Evolutionary conservation across 2,329 filamentous ascomycete genomes (phyloP).

Genomic region (Neurospora sp.): DNA sequence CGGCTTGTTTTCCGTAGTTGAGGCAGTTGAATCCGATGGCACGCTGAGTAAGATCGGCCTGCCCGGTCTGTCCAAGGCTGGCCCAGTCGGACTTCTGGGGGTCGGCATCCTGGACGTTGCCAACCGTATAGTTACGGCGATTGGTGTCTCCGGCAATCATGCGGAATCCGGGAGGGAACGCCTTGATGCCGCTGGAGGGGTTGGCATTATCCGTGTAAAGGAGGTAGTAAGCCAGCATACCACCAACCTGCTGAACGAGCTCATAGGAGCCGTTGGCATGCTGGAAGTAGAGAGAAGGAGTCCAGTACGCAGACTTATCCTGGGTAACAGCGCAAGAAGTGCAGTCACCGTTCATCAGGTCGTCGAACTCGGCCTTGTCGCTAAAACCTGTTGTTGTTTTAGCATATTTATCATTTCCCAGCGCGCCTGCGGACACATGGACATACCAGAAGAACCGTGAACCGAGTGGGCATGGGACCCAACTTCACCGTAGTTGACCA

Average conservation of each 20-base stretch:
- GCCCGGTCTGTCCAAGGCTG: conserved; percentile 50
- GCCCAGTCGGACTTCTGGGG: conserved; percentile 62
- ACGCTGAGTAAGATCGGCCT: conserved; percentile 64
- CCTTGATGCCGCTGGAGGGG: conserved; percentile 43
- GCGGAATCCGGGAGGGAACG: conserved; percentile 68
- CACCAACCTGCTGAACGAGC: conserved; percentile 64
- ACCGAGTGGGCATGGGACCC: conserved; percentile 64
- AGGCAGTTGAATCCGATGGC: conserved; percentile 93
- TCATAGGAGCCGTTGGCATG: conserved; percentile 57
- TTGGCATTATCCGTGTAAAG: conserved; percentile 36
- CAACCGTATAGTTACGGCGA: conserved; percentile 60
- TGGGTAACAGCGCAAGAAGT: conserved; percentile 72
- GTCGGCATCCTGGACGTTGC: conserved; percentile 55
- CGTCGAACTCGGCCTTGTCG: conserved; percentile 42
- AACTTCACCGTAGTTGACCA: conserved; percentile 52
- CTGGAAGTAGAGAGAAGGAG: conserved; percentile 68
- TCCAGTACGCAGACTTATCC: conserved; percentile 87
- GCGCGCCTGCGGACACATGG: background rate
- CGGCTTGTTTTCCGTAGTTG: conserved; percentile 59
- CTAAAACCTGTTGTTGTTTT: conserved; percentile 48
- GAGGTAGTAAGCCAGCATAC: conserved; percentile 89
- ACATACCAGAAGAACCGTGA: conserved; percentile 67
- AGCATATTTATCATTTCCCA: background rate
- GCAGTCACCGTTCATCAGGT: conserved; percentile 55
- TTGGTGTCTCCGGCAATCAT: conserved; percentile 71